Base-by-base conservation (phyloP, 352 stramenopile species). In the Pythium oligandrum region DNA sequence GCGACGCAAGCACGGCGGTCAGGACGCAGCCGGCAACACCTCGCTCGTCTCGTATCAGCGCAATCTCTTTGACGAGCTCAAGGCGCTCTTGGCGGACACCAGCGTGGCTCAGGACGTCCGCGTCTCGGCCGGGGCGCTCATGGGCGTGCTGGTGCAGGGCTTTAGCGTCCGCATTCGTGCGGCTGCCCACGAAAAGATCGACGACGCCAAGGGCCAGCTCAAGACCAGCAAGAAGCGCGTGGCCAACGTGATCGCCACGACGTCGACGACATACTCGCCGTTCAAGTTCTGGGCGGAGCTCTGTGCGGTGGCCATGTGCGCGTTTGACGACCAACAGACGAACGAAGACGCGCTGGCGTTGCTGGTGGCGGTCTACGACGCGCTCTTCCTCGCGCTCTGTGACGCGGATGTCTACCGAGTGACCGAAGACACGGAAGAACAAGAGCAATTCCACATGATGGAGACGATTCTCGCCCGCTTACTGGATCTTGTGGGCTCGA, bases 221-320 rank as follows among this genome's bases (percentile, higher is more conserved):
- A 88, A 90, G 51, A 90, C 67, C 35, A 91, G 63, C 67, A 83
- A 78, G 48, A 92, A 93, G 46, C 83, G 75, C 17, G 71, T 78
- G 0, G 82, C 80, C 7, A 88, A 73, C 4, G 80, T 93, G 38
- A 90, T 93, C 58, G 77, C 80, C 12, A 78, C 74, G 0, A 83
- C 78, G 3, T 86, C 80, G 4, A 89, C 82, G 11, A 79, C 68
- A 12, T 88, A 85, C 55, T 90, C 85, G 11, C 78, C 85, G 9
- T 95, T 95, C 64, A 87, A 88, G 51, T 95, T 95, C 50, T 95
- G 85, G 85, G 79, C 81, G 3, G 85, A 95, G 48, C 64, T 92
- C 12, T 90, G 73, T 34, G 85, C 75, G 0, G 75, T 93, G 11
- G 64, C 65, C 0, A 86, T 76, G 47, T 54, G 59, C 30, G 67